phyloP scores from a whole-genome alignment of 495 filamentous ascomycete species.

The Neurospora sp. region DNA sequence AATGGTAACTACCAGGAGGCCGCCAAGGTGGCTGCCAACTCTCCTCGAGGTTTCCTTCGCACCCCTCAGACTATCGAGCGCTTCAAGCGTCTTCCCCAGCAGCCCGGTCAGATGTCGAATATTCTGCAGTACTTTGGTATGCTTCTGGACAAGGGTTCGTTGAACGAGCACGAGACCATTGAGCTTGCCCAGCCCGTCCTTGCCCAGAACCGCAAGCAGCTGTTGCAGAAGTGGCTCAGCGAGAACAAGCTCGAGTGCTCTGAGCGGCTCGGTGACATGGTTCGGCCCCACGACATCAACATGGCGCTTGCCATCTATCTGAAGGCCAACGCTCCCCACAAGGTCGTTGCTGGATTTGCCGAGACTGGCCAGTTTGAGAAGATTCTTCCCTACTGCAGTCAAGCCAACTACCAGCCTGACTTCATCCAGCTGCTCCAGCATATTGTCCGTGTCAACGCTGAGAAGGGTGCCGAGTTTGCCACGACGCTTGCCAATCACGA shows the following conservation, averaged over 20 bases:
- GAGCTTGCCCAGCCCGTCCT: constrained; percentile 90
- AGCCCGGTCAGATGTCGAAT: constrained; percentile 72
- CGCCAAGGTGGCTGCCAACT: constrained; percentile 92
- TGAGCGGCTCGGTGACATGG: constrained; percentile 89
- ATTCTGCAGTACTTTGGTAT: constrained; percentile 98
- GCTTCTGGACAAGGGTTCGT: constrained; percentile 84
- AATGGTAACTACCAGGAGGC: constrained; percentile 74
- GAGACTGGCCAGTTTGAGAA: constrained; percentile 94
- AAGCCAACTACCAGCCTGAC: constrained; percentile 79
- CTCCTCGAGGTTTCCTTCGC: constrained; percentile 87
- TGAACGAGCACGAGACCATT: constrained; percentile 88
- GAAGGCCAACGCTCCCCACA: constrained; percentile 75
- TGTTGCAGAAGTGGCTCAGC: constrained; percentile 94
- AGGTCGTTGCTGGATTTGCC: constrained; percentile 88
- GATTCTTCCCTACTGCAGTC: constrained; percentile 81
- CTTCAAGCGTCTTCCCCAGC: constrained; percentile 75
- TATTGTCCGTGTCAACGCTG: constrained; percentile 84
- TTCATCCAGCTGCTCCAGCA: constrained; percentile 84
- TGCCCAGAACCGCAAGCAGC: constrained; percentile 84
- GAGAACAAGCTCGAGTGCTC: constrained; percentile 94
- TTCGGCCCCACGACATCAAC: constrained; percentile 77
- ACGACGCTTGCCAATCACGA: constrained; percentile 77
- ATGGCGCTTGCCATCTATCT: constrained; percentile 81
- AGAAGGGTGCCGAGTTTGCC: constrained; percentile 92
- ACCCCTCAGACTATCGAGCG: constrained; percentile 88